Evolutionary conservation across 805 yeast genomes (phyloP).

Genomic region (Blastobotrys chiropterorum): DNA sequence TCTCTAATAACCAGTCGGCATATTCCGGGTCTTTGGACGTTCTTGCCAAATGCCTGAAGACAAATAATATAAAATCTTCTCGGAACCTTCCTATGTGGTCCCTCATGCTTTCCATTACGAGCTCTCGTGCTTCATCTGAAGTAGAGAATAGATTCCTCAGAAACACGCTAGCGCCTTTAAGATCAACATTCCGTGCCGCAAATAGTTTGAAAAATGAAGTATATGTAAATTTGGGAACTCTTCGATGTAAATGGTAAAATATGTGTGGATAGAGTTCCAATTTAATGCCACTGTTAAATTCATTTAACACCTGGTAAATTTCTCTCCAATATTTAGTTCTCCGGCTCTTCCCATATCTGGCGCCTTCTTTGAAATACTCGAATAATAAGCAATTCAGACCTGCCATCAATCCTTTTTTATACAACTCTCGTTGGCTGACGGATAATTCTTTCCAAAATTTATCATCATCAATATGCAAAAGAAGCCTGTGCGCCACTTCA

Average conservation of each 20-base stretch:
- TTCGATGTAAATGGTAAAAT: conserved; percentile 6
- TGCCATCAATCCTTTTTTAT: conserved; percentile 10
- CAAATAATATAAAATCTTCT: background rate
- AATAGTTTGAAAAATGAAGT: conserved; percentile 12
- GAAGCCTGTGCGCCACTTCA: conserved; percentile 7
- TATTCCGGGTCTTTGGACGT: conserved; percentile 8
- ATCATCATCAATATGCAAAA: conserved; percentile 8
- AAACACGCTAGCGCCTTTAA: conserved; percentile 2
- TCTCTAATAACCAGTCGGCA: conserved; percentile 14
- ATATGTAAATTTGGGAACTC: conserved; percentile 12
- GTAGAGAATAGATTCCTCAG: conserved; percentile 6
- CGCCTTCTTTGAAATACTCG: conserved; percentile 1
- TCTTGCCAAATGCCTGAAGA: conserved; percentile 5
- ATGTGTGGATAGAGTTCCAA: conserved; percentile 11
- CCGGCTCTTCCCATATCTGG: background rate
- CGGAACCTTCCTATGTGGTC: background rate
- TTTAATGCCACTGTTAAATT: conserved; percentile 6
- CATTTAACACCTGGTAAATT: conserved; percentile 7
- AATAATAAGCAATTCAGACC: conserved; percentile 15
- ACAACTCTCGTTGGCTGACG: background rate
- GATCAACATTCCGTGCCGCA: conserved; percentile 8
- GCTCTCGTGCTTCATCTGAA: conserved; percentile 12
- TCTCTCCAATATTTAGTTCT: conserved; percentile 4
- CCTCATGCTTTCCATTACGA: conserved; percentile 7
- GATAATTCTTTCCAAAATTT: background rate